A percentile compares a stretch with the other conserved stretches of the same genome.
phyloP scores from a whole-genome alignment of 495 filamentous ascomycete species.

The Daldinia caldariorum region DNA sequence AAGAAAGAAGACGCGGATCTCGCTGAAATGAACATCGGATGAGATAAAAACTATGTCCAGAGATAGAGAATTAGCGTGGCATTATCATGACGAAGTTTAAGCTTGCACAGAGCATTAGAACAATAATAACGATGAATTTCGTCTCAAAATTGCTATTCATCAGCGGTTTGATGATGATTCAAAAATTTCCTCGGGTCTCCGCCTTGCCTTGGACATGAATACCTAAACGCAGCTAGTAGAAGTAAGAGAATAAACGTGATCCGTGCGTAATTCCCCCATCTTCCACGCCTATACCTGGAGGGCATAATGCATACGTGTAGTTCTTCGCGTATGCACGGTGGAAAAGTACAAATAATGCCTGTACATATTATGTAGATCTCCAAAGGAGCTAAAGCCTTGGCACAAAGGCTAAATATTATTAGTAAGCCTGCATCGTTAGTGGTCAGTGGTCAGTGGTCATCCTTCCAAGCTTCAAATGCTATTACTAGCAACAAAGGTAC shows the following conservation, averaged over 20 bases:
- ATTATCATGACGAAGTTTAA: conserved; percentile 68
- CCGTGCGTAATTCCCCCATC: conserved; percentile 23
- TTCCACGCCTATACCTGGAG: conserved; percentile 12
- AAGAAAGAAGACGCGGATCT: conserved; percentile 65
- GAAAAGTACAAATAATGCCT: too few species aligned
- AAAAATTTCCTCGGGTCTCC: conserved; percentile 51
- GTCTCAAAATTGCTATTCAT: conserved; percentile 50
- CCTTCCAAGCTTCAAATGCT: conserved; percentile 14
- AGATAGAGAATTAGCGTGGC: conserved; percentile 56
- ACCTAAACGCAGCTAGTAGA: too few species aligned
- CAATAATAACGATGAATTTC: conserved; percentile 54
- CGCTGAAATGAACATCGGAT: conserved; percentile 71
- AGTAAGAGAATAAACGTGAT: conserved; percentile 14
- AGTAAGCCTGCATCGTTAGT: conserved; percentile 32
- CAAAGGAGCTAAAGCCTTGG: background rate
- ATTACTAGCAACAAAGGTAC: conserved; percentile 10
- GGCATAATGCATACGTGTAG: conserved; percentile 3
- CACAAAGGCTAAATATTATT: conserved; percentile 16
- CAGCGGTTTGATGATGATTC: conserved; percentile 59
- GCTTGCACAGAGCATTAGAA: conserved; percentile 62
- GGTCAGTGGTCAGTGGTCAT: conserved; percentile 20
- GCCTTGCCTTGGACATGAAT: conserved; percentile 45
- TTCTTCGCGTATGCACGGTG: too few species aligned
- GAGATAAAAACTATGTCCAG: conserved; percentile 70
- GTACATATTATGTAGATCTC: background rate